phyloP scores from a whole-genome alignment of 371 early-diverging fungal genomes.

The Chytridium lagenaria region DNA sequence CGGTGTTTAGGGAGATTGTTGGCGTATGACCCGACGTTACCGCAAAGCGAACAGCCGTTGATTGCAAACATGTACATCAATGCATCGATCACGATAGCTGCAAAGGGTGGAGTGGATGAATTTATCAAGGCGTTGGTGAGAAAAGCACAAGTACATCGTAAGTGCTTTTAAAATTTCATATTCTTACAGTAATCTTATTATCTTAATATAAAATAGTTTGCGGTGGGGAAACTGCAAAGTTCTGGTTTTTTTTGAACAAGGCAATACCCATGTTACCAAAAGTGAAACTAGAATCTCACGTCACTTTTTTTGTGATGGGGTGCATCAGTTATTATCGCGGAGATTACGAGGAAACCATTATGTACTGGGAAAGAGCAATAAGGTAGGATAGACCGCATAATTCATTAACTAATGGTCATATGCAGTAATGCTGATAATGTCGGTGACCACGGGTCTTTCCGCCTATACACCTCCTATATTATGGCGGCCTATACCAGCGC shows the following conservation, averaged over 20 bases:
- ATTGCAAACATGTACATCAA: conserved; percentile 6
- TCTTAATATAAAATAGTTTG: no score
- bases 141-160: conserved; percentile 3
- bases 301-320: neutral
- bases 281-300: neutral
- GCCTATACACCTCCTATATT: neutral
- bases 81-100: neutral
- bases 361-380: neutral
- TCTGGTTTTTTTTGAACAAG: neutral
- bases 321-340: neutral
- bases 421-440: neutral
- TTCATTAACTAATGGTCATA: neutral
- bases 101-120: neutral
- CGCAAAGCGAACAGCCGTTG: neutral
- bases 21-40: neutral
- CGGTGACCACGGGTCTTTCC: neutral
- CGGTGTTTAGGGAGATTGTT: neutral
- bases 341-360: neutral
- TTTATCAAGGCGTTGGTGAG: neutral
- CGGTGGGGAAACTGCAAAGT: neutral
- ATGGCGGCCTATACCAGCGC: neutral
- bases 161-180: neutral
- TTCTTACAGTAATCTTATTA: no score
- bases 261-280: neutral
- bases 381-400: neutral